Evolutionary conservation across 495 filamentous ascomycete species (phyloP), one percentile per base, ranked within the genome.

Genomic region (Penicillium psychrofluorescens): DNA sequence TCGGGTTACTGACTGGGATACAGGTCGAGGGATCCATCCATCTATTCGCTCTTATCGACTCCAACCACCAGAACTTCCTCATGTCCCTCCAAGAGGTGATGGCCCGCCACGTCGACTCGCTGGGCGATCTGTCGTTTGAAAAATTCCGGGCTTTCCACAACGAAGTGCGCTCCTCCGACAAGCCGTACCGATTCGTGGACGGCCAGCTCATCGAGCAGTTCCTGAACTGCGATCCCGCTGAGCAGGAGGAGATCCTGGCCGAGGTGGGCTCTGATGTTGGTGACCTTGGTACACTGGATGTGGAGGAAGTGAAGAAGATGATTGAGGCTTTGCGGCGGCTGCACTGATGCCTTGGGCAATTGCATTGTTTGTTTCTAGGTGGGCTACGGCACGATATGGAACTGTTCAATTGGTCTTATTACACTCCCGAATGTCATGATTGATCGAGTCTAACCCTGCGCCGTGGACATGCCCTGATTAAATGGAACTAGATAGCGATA

Each of bases 21-120:
- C 44, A 95, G 88, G 81, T 88, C 16, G 92, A 96, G 58, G 92
- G 92, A 31, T 83, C 85, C 8, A 84, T 99, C 47, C 95, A 95
- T 63, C 79, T 97, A 55, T 90, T 92, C 61, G 88, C 81, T 1
- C 64, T 81, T 6, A 89, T 99, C 45, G 70, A 79, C 8, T 71
- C 80, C 0, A 59, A 73, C 0, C 74, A 84, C 35, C 83, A 85
- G 49, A 82, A 95, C 48, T 73, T 95, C 41, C 77, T 99, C 9
- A 86, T 96, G 64, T 76, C 78, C 2, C 79, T 99, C 27, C 92
- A 99, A 67, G 61, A 67, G 2, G 77, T 74, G 13, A 72, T 97
- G 41, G 74, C 82, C 8, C 70, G 75, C n/a, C 62, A 71, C 4
- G 70, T 95, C 35, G 64, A 80, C 36, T 81, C 80, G 2, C 72